Evolutionary conservation across 1,284 basidiomycete genomes (phyloP), one percentile per base, ranked within the genome.

Genomic region (Moesziomyces sp.): DNA sequence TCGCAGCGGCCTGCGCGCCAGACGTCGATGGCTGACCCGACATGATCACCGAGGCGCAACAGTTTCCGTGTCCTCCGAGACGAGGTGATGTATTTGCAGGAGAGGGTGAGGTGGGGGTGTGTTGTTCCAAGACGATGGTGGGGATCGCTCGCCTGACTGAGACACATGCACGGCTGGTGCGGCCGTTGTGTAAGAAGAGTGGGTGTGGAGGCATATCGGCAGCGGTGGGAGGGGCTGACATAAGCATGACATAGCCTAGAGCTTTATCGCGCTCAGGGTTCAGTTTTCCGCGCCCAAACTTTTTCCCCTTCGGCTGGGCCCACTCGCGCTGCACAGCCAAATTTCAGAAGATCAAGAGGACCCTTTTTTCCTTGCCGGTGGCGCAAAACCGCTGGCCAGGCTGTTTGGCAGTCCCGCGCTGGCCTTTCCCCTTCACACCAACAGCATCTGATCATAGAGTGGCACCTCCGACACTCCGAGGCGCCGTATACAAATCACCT

Each of bases 161-260:
- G 13, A 34, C 30, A 13, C 10, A 34, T 34, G 30, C 30, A 34
- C 26, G 30, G 18, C 19, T 4, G 19, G 51, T 28, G 26, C 30
- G 42, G 52, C 44, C 38, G 52, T 46, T 53, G n/a, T 30, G 40
- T 24, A n/a, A 38, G 16, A 54, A 54, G 46, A 47, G 24, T 0
- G 23, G n/a, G 53, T 57, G 64, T 67, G 64, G 64, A 67, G 64
- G 64, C 58, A 67, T 57, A n/a, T 14, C 18, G 38, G 26, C 26
- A 1, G 26, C 26, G 6, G 5, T 8, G 26, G 1, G 6, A 1
- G 7, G 8, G 16, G 38, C 4, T 40, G 38, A 59, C 30, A 44
- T 67, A 60, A 67, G 40, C 53, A 43, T 61, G 58, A 67, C 64
- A 38, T 21, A n/a, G 3, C n/a, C 45, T 6, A 35, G 48, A 52